phyloP scores from a whole-genome alignment of 2,329 filamentous ascomycete genomes.

The Colletotrichum sp. region DNA sequence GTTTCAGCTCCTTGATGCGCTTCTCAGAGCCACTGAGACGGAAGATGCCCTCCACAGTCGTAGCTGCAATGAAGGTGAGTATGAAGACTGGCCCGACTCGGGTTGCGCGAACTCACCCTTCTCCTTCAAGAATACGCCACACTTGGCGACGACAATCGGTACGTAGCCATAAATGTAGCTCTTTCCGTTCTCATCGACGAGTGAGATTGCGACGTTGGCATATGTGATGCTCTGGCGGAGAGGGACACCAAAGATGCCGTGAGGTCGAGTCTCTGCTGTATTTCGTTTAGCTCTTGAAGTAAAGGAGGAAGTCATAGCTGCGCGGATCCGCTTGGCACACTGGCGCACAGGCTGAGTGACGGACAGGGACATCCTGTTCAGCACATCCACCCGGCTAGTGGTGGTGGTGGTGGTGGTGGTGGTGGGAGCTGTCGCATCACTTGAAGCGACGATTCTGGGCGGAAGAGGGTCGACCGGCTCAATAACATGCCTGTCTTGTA shows the following conservation, averaged over 20 bases:
- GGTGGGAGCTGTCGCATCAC: conserved; percentile 17
- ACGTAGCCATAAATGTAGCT: conserved; percentile 99
- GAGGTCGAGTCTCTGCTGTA: conserved; percentile 51
- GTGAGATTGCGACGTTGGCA: conserved; percentile 96
- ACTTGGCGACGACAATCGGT: conserved; percentile 97
- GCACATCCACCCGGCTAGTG: neutral
- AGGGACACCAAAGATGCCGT: conserved; percentile 93
- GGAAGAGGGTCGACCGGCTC: neutral
- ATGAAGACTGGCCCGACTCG: neutral
- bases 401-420: neutral
- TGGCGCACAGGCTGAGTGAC: conserved; percentile 14
- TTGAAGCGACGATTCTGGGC: conserved; percentile 14
- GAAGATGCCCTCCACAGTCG: conserved; percentile 94
- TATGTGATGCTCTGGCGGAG: conserved; percentile 95
- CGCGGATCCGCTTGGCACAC: conserved; percentile 12
- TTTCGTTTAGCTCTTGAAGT: conserved; percentile 24
- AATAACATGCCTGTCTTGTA: conserved; percentile 17
- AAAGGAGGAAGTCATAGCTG: conserved; percentile 4
- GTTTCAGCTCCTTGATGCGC: conserved; percentile 95
- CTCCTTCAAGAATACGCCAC: conserved; percentile 95
- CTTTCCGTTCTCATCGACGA: conserved; percentile 89
- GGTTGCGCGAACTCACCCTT: conserved; percentile 70
- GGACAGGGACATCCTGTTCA: conserved; percentile 18
- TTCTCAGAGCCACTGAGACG: conserved; percentile 95
- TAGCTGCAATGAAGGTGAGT: conserved; percentile 64